phyloP scores from a whole-genome alignment of 768 basidiomycete species.

The Rhodotorula graminis region DNA sequence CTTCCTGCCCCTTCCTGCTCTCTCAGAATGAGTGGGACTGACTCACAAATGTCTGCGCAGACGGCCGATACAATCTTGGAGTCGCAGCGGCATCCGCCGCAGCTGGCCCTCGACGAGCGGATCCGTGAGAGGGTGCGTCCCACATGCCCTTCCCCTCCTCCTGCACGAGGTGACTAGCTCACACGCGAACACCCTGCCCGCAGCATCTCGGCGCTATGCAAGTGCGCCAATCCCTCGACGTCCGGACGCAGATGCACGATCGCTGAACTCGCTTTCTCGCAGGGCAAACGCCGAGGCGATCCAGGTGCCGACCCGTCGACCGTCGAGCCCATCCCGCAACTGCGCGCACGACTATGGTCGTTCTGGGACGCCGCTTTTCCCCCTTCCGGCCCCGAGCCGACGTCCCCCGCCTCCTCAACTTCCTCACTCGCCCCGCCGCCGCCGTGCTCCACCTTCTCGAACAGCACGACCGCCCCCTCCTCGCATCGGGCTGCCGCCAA shows the following conservation, averaged over 20 bases:
- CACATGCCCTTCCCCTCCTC: too few relatives aligned
- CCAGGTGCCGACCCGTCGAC: constrained; percentile 22
- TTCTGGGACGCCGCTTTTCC: constrained; percentile 34
- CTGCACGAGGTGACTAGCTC: neutral
- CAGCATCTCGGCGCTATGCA: constrained; percentile 36
- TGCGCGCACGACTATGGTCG: constrained; percentile 19
- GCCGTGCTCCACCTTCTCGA: neutral
- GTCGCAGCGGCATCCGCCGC: neutral
- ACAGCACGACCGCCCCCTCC: neutral
- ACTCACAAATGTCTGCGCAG: neutral
- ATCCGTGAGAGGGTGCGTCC: constrained; percentile 32
- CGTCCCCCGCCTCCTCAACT: neutral
- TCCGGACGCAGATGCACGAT: too few relatives aligned
- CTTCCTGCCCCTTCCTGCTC: neutral
- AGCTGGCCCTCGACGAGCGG: constrained; percentile 22
- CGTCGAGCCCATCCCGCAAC: constrained; percentile 11
- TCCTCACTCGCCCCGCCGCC: neutral
- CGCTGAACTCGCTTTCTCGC: neutral
- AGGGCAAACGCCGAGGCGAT: constrained; percentile 32
- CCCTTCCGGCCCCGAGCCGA: neutral
- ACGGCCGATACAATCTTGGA: constrained; percentile 27
- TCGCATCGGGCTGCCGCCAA: neutral
- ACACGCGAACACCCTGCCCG: too few relatives aligned
- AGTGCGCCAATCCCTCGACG: neutral
- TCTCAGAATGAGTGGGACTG: too few relatives aligned